Conservation (phyloP, 1,139 yeast species). For the Yamadazyma pseudoaaseri region DNA sequence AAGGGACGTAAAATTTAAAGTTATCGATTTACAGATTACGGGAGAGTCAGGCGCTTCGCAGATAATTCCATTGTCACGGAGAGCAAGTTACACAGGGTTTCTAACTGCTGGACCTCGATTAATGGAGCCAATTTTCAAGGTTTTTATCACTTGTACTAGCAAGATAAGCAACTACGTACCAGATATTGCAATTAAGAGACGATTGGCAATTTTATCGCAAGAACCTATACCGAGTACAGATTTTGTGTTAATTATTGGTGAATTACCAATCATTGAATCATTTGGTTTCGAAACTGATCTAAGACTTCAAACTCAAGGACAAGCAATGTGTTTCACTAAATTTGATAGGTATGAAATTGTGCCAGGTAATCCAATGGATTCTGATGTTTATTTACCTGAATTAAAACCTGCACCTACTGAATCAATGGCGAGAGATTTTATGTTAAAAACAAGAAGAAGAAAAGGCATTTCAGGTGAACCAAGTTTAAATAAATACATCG, state of each 20-base stretch:
- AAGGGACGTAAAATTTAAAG: conserved; percentile 66
- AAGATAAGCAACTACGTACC: conserved; percentile 45
- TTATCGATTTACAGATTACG: conserved; percentile 65
- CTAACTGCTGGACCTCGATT: conserved; percentile 77
- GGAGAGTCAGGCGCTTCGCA: conserved; percentile 64
- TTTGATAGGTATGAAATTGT: conserved; percentile 75
- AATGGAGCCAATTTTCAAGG: conserved; percentile 79
- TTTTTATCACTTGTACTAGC: conserved; percentile 56
- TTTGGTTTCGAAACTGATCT: conserved; percentile 87
- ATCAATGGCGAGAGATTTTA: conserved; percentile 83
- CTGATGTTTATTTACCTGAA: conserved; percentile 58
- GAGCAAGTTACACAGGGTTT: conserved; percentile 82
- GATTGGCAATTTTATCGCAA: conserved; percentile 54
- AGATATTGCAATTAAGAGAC: conserved; percentile 55
- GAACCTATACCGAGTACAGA: conserved; percentile 74
- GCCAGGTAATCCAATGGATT: conserved; percentile 91
- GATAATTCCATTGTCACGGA: conserved; percentile 76
- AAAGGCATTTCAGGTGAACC: conserved; percentile 87
- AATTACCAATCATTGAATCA: conserved; percentile 85
- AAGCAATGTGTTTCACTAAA: conserved; percentile 65
- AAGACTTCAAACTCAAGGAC: conserved; percentile 73
- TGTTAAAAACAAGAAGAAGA: conserved; percentile 81
- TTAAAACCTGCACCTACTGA: conserved; percentile 71
- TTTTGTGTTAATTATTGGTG: conserved; percentile 59
- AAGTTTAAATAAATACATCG: conserved; percentile 66